Evolutionary conservation across 352 stramenopile species (phyloP).

Genomic region (Stephanocyclus meneghinianus): DNA sequence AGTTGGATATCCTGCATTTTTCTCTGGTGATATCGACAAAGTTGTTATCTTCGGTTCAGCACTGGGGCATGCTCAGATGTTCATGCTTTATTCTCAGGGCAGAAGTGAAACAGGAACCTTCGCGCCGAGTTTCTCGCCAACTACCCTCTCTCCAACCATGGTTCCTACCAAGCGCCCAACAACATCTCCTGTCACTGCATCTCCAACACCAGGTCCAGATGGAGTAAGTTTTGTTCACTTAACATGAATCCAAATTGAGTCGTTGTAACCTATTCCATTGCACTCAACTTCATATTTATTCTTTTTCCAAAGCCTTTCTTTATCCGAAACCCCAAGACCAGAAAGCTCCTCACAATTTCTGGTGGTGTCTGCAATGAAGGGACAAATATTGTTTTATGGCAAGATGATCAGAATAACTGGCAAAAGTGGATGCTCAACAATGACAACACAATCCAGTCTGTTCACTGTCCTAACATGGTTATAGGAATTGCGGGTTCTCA

Average conservation of each 20-base stretch:
- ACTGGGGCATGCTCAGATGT: constrained; percentile 16
- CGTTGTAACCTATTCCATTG: no score
- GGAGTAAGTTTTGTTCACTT: background rate
- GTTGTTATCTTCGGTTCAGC: constrained; percentile 15
- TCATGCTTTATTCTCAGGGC: constrained; percentile 11
- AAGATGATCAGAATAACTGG: no score
- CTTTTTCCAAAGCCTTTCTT: background rate
- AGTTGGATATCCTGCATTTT: constrained; percentile 14
- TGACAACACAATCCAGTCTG: no score
- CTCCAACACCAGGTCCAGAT: background rate
- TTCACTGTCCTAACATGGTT: no score
- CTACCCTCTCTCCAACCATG: constrained; percentile 1
- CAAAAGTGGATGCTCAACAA: no score
- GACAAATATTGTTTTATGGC: no score
- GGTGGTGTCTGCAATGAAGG: no score
- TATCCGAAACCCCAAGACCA: background rate
- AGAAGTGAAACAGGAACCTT: background rate
- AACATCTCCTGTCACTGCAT: background rate
- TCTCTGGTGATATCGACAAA: constrained; percentile 16
- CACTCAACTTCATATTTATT: no score
- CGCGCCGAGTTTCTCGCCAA: background rate
- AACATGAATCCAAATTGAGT: no score
- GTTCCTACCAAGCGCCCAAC: constrained; percentile 2
- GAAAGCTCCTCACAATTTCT: background rate
- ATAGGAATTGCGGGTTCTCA: no score